Base-by-base conservation (phyloP, 257 asterid species). In the Fraxinus americana region DNA sequence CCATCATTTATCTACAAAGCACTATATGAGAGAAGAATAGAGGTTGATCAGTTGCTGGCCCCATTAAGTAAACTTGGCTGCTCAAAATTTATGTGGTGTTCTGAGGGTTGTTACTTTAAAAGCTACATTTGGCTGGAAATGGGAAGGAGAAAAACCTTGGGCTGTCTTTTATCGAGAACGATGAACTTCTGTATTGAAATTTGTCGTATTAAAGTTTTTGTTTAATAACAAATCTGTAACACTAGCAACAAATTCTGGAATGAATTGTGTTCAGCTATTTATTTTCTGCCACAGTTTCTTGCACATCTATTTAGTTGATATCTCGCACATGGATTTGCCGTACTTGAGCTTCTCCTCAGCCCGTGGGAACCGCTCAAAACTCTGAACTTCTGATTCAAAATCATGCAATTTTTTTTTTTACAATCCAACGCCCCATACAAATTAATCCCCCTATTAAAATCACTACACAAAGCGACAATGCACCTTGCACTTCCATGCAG, bases 261-360 rank as follows among this genome's bases (percentile, higher is more conserved):
- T 78, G 71, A 77, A 75, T 61, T 71, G 76, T 77, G 67, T 61
- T 73, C 30, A 54, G n/a, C 39, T 66, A 12, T 34, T 78, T 71
- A 14, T 8, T 23, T 21, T 29, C 6, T 32, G 19, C 54, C 54
- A 12, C 54, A 4, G 54, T 45, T 45, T 12, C 54, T 45, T 45
- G 17, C 17, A 13, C 54, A 13, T 45, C 54, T 13, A 45, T 13
- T 45, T 13, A 14, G 54, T 45, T 13, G 19, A 45, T 45, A 45
- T 29, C 30, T 29, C 30, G 30, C 30, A 29, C 30, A 29, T 29
- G 30, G 30, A 29, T 29, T 29, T 29, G 30, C 30, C 30, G 30
- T 29, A 25, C 27, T 25, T 25, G 27, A 25, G 27, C 27, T 25
- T 25, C 32, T 30, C 32, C 32, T 30, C 32, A 30, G 32, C 32